These are phyloP conservation scores for Nannochloropsis gaditana DNA, from an alignment of 108 stramenopile species.

Conservation along the genomic window DNA sequence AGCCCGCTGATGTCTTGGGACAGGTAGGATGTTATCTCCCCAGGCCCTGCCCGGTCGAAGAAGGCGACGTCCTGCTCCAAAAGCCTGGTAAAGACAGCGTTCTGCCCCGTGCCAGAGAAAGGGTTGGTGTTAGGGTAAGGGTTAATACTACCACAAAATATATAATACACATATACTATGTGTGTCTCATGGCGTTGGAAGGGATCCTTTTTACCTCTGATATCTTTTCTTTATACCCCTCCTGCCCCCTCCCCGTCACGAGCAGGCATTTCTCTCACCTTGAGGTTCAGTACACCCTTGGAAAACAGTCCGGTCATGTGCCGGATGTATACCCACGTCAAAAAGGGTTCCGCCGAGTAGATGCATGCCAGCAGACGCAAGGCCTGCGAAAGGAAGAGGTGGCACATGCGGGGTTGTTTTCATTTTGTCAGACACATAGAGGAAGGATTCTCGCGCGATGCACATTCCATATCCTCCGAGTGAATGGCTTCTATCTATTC, in stretches of 20 bases:
- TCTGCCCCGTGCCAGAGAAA: too few species aligned
- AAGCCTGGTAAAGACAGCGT: conserved; percentile 22
- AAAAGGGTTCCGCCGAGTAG: conserved; percentile 32
- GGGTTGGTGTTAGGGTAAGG: too few species aligned
- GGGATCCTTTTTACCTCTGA: not conserved
- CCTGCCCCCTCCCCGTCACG: too few species aligned
- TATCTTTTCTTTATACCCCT: not conserved
- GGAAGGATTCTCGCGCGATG: too few species aligned
- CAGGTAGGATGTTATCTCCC: conserved; percentile 11
- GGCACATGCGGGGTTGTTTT: too few species aligned
- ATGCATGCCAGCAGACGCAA: not conserved
- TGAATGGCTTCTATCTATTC: too few species aligned
- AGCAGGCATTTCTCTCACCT: conserved; percentile 26
- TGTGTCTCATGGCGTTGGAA: too few species aligned
- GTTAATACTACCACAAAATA: too few species aligned
- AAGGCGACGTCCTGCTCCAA: conserved; percentile 38
- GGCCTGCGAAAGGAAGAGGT: not conserved
- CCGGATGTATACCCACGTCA: conserved; percentile 33
- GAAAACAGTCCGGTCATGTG: conserved; percentile 32
- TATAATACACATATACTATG: too few species aligned
- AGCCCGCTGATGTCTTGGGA: conserved; percentile 1
- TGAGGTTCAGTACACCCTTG: conserved; percentile 27
- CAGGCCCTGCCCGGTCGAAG: conserved; percentile 36
- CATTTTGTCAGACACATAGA: too few species aligned
- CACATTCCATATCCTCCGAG: too few species aligned